Evolutionary conservation across 1,139 yeast genomes (phyloP).

Genomic region (Saccharomyces uvarum): DNA sequence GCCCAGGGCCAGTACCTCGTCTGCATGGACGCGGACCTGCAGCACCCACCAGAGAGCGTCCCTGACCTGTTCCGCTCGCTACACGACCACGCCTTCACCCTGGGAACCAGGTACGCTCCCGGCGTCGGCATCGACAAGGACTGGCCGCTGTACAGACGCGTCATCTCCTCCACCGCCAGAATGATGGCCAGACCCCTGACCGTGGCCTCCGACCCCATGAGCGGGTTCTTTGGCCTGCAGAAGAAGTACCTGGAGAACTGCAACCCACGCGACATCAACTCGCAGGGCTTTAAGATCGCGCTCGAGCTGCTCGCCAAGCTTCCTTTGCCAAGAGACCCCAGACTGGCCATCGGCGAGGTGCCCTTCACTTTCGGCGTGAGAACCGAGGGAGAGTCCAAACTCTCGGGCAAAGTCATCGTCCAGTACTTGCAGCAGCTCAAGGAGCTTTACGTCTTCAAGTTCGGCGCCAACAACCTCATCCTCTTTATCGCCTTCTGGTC

Average conservation of each 20-base stretch:
- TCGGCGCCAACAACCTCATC: slow-evolving; percentile 34
- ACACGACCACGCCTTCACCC: slow-evolving; percentile 36
- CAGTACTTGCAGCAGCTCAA: slow-evolving; percentile 39
- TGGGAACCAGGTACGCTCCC: slow-evolving; percentile 43
- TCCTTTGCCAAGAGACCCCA: slow-evolving; percentile 32
- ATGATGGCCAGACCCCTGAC: slow-evolving; percentile 40
- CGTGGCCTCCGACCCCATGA: slow-evolving; percentile 42
- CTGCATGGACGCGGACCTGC: slow-evolving; percentile 45
- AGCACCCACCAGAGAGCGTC: slow-evolving; percentile 43
- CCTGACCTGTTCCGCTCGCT: slow-evolving; percentile 36
- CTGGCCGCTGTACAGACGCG: slow-evolving; percentile 42
- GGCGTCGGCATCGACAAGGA: slow-evolving; percentile 45
- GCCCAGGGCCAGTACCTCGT: slow-evolving; percentile 39
- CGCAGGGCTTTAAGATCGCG: slow-evolving; percentile 42
- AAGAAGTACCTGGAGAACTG: slow-evolving; percentile 34
- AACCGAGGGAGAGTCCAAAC: slow-evolving; percentile 43
- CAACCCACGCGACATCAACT: slow-evolving; percentile 33
- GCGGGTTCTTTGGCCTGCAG: slow-evolving; percentile 42
- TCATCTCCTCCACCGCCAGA: slow-evolving; percentile 41
- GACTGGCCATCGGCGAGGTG: slow-evolving; percentile 37
- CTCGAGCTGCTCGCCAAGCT: slow-evolving; percentile 39
- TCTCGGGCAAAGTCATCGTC: slow-evolving; percentile 40
- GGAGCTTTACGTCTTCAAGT: slow-evolving; percentile 39
- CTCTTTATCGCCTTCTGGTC: slow-evolving; percentile 27
- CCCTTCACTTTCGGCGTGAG: slow-evolving; percentile 45